A percentile compares a stretch with the other conserved stretches of the same genome.
Conservation (phyloP, 148 eudicot genomes). For the Diospyros kaki region DNA sequence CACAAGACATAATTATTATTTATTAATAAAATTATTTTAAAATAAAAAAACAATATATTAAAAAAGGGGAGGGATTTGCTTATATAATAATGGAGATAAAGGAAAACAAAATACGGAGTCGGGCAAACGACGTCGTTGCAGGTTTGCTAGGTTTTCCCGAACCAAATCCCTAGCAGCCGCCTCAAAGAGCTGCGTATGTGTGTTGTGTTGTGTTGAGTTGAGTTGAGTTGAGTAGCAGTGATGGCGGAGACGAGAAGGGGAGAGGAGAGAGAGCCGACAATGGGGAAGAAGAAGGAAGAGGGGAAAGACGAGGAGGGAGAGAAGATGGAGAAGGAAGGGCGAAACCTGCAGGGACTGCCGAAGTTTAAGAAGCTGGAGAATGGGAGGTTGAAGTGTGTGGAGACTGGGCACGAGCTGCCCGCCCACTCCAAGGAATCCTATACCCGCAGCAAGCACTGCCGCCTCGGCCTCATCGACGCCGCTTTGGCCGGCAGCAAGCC, state of each 20-base stretch:
- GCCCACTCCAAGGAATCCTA: constrained; percentile 55
- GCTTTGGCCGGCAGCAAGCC: constrained; percentile 60
- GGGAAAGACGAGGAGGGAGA: neutral
- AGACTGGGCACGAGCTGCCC: constrained; percentile 85
- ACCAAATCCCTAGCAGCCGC: too few species aligned
- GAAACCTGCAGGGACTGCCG: constrained; percentile 51
- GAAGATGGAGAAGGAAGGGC: too few species aligned
- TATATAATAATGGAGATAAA: too few species aligned
- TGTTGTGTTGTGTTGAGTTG: neutral
- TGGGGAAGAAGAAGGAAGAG: neutral
- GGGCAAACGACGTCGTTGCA: too few species aligned
- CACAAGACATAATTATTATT: too few species aligned
- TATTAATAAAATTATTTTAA: too few species aligned
- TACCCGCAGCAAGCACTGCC: constrained; percentile 65
- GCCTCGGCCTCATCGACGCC: constrained; percentile 78
- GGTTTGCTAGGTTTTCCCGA: too few species aligned
- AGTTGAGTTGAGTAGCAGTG: neutral
- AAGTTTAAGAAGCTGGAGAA: constrained; percentile 65
- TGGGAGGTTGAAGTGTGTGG: constrained; percentile 69
- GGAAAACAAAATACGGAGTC: too few species aligned
- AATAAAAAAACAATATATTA: too few species aligned
- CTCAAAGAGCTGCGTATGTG: too few species aligned
- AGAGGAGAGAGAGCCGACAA: neutral
- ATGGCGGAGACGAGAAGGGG: neutral
- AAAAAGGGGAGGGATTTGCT: too few species aligned